Conservation (phyloP, 257 asterid genomes). For the Coffea eugenioides region DNA sequence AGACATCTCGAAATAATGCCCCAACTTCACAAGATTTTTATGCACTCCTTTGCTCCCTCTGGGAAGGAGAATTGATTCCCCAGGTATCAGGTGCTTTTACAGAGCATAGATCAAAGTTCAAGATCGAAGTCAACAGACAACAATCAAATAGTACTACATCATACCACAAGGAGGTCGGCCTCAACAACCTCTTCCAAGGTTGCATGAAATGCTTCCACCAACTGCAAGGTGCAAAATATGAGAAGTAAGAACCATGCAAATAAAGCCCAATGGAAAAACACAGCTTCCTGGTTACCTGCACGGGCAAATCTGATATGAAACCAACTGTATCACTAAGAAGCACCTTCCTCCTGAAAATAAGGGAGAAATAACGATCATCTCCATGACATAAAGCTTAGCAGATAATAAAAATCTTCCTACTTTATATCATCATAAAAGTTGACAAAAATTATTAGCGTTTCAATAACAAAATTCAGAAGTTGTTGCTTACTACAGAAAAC, state of each 20-base stretch:
- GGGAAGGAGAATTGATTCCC: not conserved
- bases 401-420: not conserved
- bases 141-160: constrained; percentile 8
- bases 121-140: not conserved
- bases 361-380: not conserved
- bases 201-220: constrained; percentile 95
- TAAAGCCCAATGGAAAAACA: not conserved
- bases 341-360: constrained; percentile 72
- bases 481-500: no score
- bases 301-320: constrained; percentile 91
- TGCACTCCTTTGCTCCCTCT: no score
- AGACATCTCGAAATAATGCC: not conserved
- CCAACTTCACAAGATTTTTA: no score
- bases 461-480: not conserved
- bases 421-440: not conserved
- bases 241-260: constrained; percentile 1
- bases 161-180: constrained; percentile 98
- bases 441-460: not conserved
- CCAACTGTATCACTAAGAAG: constrained; percentile 98
- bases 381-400: not conserved
- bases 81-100: not conserved
- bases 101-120: not conserved
- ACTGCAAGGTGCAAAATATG: constrained; percentile 46
- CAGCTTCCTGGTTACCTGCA: constrained; percentile 56
- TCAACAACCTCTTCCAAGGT: constrained; percentile 96